Conservation (phyloP, 2,329 filamentous ascomycete species). For the Ophiocordyceps camponoti-saundersi region DNA sequence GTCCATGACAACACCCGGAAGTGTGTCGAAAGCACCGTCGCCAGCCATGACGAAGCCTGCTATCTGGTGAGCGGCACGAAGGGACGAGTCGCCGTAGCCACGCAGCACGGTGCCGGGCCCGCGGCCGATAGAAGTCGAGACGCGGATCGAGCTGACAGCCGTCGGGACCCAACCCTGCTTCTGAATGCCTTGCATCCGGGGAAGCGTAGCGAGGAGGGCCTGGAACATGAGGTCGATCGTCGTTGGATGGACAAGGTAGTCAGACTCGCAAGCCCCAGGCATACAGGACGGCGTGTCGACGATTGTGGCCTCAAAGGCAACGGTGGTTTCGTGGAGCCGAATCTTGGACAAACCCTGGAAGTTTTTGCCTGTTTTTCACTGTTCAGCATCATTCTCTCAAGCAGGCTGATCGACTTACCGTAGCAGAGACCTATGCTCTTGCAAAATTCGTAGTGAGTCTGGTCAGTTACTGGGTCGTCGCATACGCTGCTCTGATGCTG, state of each 20-base stretch:
- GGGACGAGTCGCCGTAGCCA: neutral
- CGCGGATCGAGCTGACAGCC: neutral
- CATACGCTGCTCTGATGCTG: neutral
- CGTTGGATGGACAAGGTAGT: neutral
- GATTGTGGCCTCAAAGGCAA: neutral
- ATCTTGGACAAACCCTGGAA: neutral
- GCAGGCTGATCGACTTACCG: neutral
- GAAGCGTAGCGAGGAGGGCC: neutral
- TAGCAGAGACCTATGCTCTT: neutral
- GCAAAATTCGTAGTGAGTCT: neutral
- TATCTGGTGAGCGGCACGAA: neutral
- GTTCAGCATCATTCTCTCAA: neutral
- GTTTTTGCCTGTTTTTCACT: neutral
- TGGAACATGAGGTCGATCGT: conserved; percentile 1
- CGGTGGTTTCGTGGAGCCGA: neutral
- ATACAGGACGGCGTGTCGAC: neutral
- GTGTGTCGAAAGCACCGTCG: neutral
- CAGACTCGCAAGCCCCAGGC: neutral
- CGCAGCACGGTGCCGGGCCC: neutral
- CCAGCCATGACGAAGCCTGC: neutral
- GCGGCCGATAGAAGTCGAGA: neutral
- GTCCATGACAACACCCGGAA: neutral
- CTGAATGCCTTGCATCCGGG: neutral
- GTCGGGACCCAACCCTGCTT: conserved; percentile 1
- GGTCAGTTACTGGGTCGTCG: neutral